Percentiles rank a stretch among this genome's conserved stretches.
Evolutionary conservation across 306 rosid species (phyloP).

Genomic region (Begonia peltatifolia): DNA sequence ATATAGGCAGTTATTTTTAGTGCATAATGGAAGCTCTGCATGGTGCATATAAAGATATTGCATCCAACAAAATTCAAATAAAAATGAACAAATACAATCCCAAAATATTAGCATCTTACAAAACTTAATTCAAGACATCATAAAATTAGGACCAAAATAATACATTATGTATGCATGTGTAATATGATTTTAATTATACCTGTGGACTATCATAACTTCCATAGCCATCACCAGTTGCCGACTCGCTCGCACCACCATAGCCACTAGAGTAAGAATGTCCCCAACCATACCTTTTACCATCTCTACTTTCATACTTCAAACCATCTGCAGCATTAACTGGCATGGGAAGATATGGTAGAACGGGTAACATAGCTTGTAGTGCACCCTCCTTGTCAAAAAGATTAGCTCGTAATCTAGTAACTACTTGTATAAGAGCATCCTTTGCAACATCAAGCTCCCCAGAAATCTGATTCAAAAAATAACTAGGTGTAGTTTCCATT

Average conservation of each 20-base stretch:
- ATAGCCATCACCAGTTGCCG: constrained; percentile 45
- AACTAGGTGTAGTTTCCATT: not conserved
- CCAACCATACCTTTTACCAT: constrained; percentile 69
- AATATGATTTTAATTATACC: constrained; percentile 22
- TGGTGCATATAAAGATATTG: too few species aligned
- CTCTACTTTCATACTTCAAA: constrained; percentile 71
- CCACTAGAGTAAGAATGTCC: constrained; percentile 72
- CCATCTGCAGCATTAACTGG: constrained; percentile 56
- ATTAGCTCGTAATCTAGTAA: constrained; percentile 82
- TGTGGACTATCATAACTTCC: constrained; percentile 87
- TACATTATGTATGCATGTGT: too few species aligned
- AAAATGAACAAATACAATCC: too few species aligned
- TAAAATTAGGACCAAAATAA: too few species aligned
- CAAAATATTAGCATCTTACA: too few species aligned
- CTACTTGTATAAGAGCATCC: constrained; percentile 91
- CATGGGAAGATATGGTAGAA: constrained; percentile 81
- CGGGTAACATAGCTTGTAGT: constrained; percentile 58
- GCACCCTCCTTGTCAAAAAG: constrained; percentile 93
- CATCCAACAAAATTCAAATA: too few species aligned
- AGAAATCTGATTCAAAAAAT: constrained; percentile 36
- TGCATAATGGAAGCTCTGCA: too few species aligned
- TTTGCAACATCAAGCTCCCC: constrained; percentile 93
- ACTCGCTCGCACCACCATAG: constrained; percentile 70
- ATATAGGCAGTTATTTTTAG: too few species aligned
- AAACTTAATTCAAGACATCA: too few species aligned